Conservation (phyloP, 2,329 filamentous ascomycete genomes). For the Colletotrichum acutatum region DNA sequence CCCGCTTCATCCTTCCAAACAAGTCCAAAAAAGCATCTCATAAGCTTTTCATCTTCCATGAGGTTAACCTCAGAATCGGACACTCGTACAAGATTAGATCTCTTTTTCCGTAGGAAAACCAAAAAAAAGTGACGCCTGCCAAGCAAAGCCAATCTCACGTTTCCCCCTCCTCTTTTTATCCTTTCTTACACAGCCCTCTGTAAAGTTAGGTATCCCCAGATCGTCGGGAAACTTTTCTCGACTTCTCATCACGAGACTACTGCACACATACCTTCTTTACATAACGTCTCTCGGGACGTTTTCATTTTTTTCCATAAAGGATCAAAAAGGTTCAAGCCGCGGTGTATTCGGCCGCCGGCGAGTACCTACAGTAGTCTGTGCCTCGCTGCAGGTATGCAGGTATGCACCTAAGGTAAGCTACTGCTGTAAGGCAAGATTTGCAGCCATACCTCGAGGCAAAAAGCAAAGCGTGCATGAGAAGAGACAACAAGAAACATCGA, state of each 20-base stretch:
- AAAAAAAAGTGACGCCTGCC: conserved; percentile 4
- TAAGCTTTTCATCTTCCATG: not conserved
- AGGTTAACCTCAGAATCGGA: not conserved
- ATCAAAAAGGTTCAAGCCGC: not conserved
- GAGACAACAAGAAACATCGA: not conserved
- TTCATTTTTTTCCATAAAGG: not conserved
- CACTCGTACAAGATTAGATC: too few species aligned
- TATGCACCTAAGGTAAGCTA: too few species aligned
- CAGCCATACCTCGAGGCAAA: too few species aligned
- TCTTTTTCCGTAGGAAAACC: too few species aligned
- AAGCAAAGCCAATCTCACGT: conserved; percentile 15
- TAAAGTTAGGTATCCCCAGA: not conserved
- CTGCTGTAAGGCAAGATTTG: not conserved
- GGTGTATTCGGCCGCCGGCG: not conserved
- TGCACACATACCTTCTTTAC: too few species aligned
- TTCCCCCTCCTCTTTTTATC: not conserved
- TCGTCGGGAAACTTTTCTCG: not conserved
- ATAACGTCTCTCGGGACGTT: too few species aligned
- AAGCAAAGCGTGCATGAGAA: not conserved
- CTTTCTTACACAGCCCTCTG: not conserved
- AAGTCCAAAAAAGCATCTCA: not conserved
- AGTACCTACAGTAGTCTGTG: too few species aligned
- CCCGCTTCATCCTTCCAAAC: not conserved
- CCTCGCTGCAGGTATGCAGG: too few species aligned
- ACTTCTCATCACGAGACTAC: not conserved